These are phyloP conservation scores for Blastocrithidia nonstop DNA, from an alignment of 208 protist genomes.

Conservation along the genomic window DNA sequence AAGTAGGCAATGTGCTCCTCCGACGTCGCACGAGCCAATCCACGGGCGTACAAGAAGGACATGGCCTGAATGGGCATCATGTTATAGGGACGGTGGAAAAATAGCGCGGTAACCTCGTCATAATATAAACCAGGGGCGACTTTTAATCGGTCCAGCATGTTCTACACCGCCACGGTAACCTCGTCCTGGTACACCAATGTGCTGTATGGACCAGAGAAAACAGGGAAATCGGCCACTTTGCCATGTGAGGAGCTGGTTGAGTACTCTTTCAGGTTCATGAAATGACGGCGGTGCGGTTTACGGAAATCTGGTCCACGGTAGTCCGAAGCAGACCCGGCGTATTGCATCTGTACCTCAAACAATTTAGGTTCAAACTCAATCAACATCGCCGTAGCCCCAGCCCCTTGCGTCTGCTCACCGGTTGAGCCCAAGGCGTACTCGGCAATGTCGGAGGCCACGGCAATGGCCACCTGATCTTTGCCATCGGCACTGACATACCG, in stretches of 20 bases:
- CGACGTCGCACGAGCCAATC: constrained; percentile 56
- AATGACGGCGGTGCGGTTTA: constrained; percentile 77
- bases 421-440: constrained; percentile 81
- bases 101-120: constrained; percentile 68
- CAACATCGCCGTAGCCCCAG: constrained; percentile 69
- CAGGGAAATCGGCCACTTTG: constrained; percentile 83
- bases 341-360: constrained; percentile 61
- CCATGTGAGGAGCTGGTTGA: constrained; percentile 36
- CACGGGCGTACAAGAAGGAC: constrained; percentile 76
- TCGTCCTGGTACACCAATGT: constrained; percentile 82
- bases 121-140: constrained; percentile 64
- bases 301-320: constrained; percentile 86
- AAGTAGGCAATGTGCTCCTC: constrained; percentile 49
- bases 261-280: constrained; percentile 72
- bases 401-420: constrained; percentile 83
- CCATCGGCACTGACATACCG: constrained; percentile 55
- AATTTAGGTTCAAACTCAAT: constrained; percentile 62
- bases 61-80: constrained; percentile 89
- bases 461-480: constrained; percentile 59
- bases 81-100: constrained; percentile 87
- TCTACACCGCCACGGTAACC: constrained; percentile 72
- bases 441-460: constrained; percentile 79
- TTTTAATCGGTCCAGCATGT: constrained; percentile 64
- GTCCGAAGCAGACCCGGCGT: constrained; percentile 57
- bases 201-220: constrained; percentile 84